Conservation (phyloP, 441 rosid genomes). For the Adansonia gregorii region DNA sequence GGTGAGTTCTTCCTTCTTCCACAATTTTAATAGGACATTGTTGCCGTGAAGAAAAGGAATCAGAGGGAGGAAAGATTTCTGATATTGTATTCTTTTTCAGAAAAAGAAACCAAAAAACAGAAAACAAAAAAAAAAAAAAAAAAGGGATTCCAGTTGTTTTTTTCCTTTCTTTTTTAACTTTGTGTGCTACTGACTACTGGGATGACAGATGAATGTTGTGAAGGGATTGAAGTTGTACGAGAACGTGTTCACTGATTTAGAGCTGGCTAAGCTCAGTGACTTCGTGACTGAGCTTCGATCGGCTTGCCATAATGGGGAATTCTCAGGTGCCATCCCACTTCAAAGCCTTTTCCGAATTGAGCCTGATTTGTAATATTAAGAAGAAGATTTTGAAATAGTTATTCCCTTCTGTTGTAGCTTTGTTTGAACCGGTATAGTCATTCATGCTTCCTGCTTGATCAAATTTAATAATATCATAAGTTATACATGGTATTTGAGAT, state of each 20-base stretch:
- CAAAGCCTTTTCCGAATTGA: slow-evolving; percentile 21
- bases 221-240: slow-evolving; percentile 91
- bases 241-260: slow-evolving; percentile 64
- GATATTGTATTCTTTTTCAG: too few species aligned
- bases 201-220: slow-evolving; percentile 85
- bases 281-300: slow-evolving; percentile 60
- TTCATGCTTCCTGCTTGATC: slow-evolving; percentile 1
- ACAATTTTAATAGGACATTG: slow-evolving; percentile 13
- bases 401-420: slow-evolving; percentile 20
- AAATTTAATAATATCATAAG: not conserved
- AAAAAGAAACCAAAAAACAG: not conserved
- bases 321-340: slow-evolving; percentile 54
- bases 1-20: slow-evolving; percentile 72
- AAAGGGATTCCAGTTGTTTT: slow-evolving; percentile 23
- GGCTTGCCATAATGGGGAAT: slow-evolving; percentile 84
- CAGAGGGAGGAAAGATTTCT: slow-evolving; percentile 19
- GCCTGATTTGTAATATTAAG: slow-evolving; percentile 19
- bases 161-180: slow-evolving; percentile 12
- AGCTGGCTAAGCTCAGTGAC: slow-evolving; percentile 67
- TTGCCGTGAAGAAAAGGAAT: slow-evolving; percentile 31
- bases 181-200: slow-evolving; percentile 28
- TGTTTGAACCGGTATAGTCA: slow-evolving; percentile 16
- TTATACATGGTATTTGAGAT: not conserved
- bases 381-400: slow-evolving; percentile 22
- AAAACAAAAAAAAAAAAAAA: not conserved